A percentile compares a stretch with the other conserved stretches of the same genome.
Conservation (phyloP, 306 rosid species). For the Begonia masoniana region DNA sequence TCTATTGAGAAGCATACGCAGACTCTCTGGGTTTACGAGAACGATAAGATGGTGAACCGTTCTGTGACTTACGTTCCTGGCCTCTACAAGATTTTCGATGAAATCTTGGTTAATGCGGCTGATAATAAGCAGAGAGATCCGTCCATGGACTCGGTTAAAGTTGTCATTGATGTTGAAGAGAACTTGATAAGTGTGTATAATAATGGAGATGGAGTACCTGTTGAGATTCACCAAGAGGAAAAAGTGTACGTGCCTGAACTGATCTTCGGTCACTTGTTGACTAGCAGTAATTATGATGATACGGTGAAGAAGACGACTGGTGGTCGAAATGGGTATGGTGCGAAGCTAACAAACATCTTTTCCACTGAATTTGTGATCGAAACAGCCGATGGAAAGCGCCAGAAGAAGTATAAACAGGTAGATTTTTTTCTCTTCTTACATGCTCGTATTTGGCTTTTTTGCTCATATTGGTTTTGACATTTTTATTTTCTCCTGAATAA, state of each 20-base stretch:
- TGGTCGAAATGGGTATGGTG: conserved; percentile 88
- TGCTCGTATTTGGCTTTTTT: too few relatives aligned
- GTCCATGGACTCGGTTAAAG: conserved; percentile 57
- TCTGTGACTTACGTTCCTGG: conserved; percentile 70
- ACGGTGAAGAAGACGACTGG: conserved; percentile 82
- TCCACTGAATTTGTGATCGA: conserved; percentile 79
- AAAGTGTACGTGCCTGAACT: conserved; percentile 84
- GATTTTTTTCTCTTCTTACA: not conserved
- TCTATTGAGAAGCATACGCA: conserved; percentile 88
- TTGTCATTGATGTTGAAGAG: conserved; percentile 41
- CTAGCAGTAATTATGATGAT: conserved; percentile 88
- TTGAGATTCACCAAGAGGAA: conserved; percentile 91
- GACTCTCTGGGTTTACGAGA: conserved; percentile 65
- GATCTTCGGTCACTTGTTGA: conserved; percentile 77
- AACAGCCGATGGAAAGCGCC: conserved; percentile 80
- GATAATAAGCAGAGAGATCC: conserved; percentile 93
- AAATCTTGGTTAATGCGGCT: conserved; percentile 87
- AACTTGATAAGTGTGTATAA: conserved; percentile 48
- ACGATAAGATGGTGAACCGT: conserved; percentile 59
- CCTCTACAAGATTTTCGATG: conserved; percentile 89
- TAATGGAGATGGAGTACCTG: conserved; percentile 83
- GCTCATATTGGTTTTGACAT: too few relatives aligned
- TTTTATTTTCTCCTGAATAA: too few relatives aligned
- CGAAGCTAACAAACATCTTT: conserved; percentile 86
- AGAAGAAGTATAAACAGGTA: conserved; percentile 91